Base-by-base conservation (phyloP, 768 basidiomycete genomes). In the Rhodotorula diobovata region DNA sequence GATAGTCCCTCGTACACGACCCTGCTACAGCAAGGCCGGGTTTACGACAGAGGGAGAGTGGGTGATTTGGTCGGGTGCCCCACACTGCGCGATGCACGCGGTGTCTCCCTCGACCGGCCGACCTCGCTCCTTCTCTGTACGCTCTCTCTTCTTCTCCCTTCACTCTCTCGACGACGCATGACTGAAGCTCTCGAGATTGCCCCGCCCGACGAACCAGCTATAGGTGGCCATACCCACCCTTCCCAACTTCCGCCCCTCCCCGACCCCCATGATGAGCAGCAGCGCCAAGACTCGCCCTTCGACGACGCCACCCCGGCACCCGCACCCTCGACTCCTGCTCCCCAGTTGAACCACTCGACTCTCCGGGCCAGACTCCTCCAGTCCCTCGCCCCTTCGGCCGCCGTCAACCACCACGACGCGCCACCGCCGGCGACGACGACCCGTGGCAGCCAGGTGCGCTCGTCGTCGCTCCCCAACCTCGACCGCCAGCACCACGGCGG, bases 211-310 rank as follows among this genome's bases (percentile, higher is more conserved):
- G 66, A 70, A 34, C 73, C 73, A 20, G 62, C 12, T 30, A 69
- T 69, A 32, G 48, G 56, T 45, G 60, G 68, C n/a, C 60, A 57
- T 34, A 34, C 61, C 56, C 70, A 53, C 51, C 51, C 28, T n/a
- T 23, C 28, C 28, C 12, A 30, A 15, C n/a, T 15, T n/a, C n/a
- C 16, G 28, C 14, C 45, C 15, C 41, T 54, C 58, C 41, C 5
- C 41, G 16, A 41, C 7, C 11, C 28, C 2, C 25, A 28, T 14
- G 41, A 43, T 18, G 41, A 2, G 12, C 41, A 18, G 2, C 34
- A 3, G 55, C 55, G 55, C 43, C 58, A 53, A 50, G 35, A 43
- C 45, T 16, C 55, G 28, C 46, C n/a, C 37, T n/a, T 1, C 37
- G 3, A 25, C 16, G 28, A 25, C 28, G 16, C 58, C n/a, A 39